Evolutionary conservation across 768 basidiomycete species (phyloP).

Genomic region (Rhodotorula paludigena): DNA sequence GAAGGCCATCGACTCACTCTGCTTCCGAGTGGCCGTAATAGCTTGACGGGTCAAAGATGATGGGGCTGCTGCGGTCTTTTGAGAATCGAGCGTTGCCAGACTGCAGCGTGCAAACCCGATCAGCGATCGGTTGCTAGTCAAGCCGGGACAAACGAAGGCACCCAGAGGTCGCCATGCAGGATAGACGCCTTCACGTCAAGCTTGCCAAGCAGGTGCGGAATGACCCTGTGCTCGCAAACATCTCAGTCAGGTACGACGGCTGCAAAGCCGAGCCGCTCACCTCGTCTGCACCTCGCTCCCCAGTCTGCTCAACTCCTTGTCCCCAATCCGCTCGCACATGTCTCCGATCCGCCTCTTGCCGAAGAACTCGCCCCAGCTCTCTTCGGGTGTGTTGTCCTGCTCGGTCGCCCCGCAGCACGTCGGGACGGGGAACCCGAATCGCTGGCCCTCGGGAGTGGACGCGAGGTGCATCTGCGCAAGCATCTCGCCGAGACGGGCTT

Average conservation of each 20-base stretch:
- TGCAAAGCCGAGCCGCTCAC: too few relatives aligned
- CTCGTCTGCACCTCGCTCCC: not conserved
- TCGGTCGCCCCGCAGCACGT: constrained; percentile 8
- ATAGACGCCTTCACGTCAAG: constrained; percentile 42
- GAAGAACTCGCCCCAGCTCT: constrained; percentile 2
- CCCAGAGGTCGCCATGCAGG: constrained; percentile 47
- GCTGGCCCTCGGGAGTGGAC: not conserved
- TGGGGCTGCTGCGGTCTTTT: constrained; percentile 25
- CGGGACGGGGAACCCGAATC: constrained; percentile 6
- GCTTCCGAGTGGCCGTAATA: constrained; percentile 39
- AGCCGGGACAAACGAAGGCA: not conserved
- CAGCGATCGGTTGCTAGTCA: not conserved
- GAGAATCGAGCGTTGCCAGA: constrained; percentile 46
- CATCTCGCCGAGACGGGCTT: constrained; percentile 1
- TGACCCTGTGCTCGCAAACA: not conserved
- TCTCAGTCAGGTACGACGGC: not conserved
- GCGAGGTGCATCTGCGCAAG: constrained; percentile 17
- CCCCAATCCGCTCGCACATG: constrained; percentile 5
- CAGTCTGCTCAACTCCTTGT: not conserved
- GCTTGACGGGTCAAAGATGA: constrained; percentile 45
- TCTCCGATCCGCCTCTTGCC: constrained; percentile 5
- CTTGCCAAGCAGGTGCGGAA: constrained; percentile 10
- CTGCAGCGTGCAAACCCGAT: not conserved
- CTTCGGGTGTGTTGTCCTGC: constrained; percentile 10
- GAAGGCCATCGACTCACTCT: not conserved